These are phyloP conservation scores for Verticillium dahliae DNA, from an alignment of 2,329 filamentous ascomycete genomes.

Conservation along the genomic window DNA sequence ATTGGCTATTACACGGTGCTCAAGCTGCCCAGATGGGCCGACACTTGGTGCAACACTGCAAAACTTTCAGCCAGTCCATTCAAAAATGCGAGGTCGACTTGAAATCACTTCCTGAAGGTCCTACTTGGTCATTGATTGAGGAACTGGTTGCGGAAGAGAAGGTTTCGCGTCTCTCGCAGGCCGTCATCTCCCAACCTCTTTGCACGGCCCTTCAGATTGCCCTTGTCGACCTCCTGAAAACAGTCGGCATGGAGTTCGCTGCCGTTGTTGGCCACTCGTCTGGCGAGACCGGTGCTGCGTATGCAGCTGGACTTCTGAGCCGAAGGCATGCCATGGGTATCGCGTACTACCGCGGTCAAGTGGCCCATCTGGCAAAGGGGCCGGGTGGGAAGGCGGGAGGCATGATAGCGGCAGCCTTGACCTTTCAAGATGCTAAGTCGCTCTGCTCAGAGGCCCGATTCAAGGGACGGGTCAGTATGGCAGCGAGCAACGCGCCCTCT, in stretches of 20 bases:
- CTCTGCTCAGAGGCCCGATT: constrained; percentile 14
- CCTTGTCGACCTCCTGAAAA: constrained; percentile 17
- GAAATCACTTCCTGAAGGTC: constrained; percentile 14
- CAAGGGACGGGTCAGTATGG: constrained; percentile 15
- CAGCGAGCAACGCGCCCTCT: constrained; percentile 16
- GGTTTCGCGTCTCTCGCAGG: constrained; percentile 17
- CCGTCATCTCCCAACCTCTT: constrained; percentile 22
- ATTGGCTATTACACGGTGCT: not conserved
- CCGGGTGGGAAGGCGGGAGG: constrained; percentile 7
- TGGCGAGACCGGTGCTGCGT: constrained; percentile 43
- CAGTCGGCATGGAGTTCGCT: constrained; percentile 23
- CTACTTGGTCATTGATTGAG: constrained; percentile 17
- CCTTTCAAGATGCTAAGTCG: constrained; percentile 9
- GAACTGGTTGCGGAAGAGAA: constrained; percentile 13
- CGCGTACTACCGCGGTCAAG: constrained; percentile 13
- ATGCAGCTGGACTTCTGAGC: constrained; percentile 35
- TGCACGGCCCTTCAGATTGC: constrained; percentile 23
- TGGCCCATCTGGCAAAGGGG: not conserved
- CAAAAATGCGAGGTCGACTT: constrained; percentile 15
- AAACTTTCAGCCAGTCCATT: constrained; percentile 8
- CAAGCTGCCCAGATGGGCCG: not conserved
- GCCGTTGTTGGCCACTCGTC: constrained; percentile 40
- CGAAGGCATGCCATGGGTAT: constrained; percentile 16
- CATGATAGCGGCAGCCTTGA: constrained; percentile 17
- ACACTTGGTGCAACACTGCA: not conserved